Evolutionary conservation across 2,329 filamentous ascomycete genomes (phyloP).

Genomic region (Neophaeococcomyces aloes): DNA sequence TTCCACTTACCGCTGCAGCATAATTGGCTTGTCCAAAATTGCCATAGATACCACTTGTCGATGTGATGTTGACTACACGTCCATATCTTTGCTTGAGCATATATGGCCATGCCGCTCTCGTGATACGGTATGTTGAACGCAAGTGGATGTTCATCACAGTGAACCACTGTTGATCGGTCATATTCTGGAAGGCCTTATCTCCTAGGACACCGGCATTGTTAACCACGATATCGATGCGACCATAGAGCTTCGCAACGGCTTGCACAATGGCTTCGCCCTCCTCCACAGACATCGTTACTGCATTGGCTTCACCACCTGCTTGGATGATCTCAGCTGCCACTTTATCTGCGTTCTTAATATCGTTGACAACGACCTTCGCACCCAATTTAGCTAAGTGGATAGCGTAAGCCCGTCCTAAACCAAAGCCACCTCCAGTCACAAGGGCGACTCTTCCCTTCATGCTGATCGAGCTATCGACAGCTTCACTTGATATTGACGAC

Average conservation of each 20-base stretch:
- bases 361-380: constrained; percentile 83
- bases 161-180: constrained; percentile 91
- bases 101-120: constrained; percentile 94
- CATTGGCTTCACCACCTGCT: constrained; percentile 74
- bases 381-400: constrained; percentile 75
- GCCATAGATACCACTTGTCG: constrained; percentile 92
- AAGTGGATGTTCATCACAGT: constrained; percentile 85
- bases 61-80: constrained; percentile 90
- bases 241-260: constrained; percentile 81
- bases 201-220: constrained; percentile 97
- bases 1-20: constrained; percentile 62
- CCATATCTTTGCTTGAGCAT: constrained; percentile 98
- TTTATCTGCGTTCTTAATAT: constrained; percentile 75
- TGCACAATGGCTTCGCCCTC: constrained; percentile 85
- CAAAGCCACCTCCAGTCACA: constrained; percentile 75
- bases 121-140: constrained; percentile 86
- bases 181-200: constrained; percentile 95
- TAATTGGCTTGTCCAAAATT: constrained; percentile 99
- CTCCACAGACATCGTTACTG: constrained; percentile 84
- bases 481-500: constrained; percentile 60
- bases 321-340: constrained; percentile 88
- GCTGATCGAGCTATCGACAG: constrained; percentile 60
- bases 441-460: constrained; percentile 77
- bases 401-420: constrained; percentile 78
- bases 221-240: constrained; percentile 84